A percentile compares a stretch with the other conserved stretches of the same genome.
These are phyloP conservation scores for Cylindrodendrum hubeiense DNA, from an alignment of 2,329 filamentous ascomycete genomes.

Conservation along the genomic window DNA sequence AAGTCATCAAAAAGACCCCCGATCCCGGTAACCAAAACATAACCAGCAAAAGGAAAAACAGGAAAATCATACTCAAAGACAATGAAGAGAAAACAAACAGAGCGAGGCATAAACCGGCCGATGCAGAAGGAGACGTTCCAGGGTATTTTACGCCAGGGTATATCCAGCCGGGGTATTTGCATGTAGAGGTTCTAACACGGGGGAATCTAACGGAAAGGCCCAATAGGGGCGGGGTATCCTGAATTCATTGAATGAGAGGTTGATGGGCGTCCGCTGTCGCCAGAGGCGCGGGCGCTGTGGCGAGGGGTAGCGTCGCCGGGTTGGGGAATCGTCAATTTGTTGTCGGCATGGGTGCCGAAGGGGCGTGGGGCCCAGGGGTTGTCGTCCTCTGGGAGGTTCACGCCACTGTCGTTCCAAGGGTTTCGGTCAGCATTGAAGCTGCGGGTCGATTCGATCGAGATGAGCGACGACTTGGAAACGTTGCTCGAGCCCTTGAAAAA, in stretches of 20 bases:
- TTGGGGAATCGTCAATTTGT: conserved; percentile 74
- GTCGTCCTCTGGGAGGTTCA: conserved; percentile 93
- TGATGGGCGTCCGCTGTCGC: conserved; percentile 91
- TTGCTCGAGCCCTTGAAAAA: conserved; percentile 95
- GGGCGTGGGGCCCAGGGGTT: conserved; percentile 73
- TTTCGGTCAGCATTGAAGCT: conserved; percentile 93
- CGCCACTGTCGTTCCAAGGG: conserved; percentile 97
- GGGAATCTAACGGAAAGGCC: conserved; percentile 85
- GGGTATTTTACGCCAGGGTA: conserved; percentile 74
- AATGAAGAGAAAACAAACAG: conserved; percentile 47
- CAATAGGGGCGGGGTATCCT: conserved; percentile 94
- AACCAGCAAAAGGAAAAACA: conserved; percentile 36
- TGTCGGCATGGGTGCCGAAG: conserved; percentile 74
- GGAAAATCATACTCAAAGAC: conserved; percentile 37
- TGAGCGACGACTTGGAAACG: conserved; percentile 93
- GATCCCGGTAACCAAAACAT: conserved; percentile 42
- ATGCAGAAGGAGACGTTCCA: conserved; percentile 60
- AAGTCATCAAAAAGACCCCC: conserved; percentile 50
- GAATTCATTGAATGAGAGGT: conserved; percentile 96
- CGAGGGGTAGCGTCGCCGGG: conserved; percentile 87
- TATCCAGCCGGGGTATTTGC: conserved; percentile 74
- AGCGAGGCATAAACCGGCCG: conserved; percentile 58
- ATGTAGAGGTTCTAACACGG: conserved; percentile 61
- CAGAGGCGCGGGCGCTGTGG: conserved; percentile 85
- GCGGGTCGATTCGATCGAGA: conserved; percentile 94